Conservation (phyloP, 177 flowering plant genomes). For the Vitis hybrid region DNA sequence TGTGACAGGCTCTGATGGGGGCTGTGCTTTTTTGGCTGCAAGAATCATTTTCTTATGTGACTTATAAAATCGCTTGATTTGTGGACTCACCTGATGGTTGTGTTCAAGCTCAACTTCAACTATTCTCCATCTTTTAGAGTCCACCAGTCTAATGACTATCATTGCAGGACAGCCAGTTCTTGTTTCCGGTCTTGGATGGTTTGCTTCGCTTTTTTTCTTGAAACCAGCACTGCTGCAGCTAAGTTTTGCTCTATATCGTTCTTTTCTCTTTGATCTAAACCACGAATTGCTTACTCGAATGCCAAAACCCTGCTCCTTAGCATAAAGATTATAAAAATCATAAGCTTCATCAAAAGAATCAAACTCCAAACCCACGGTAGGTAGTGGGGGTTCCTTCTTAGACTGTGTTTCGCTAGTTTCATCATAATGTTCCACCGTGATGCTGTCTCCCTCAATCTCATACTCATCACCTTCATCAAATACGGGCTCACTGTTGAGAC, state of each 20-base stretch:
- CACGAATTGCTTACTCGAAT: conserved; percentile 52
- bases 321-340: conserved; percentile 44
- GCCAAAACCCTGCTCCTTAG: conserved; percentile 52
- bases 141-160: conserved; percentile 43
- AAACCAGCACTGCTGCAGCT: conserved; percentile 57
- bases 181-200: conserved; percentile 48
- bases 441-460: conserved; percentile 27
- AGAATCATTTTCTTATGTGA: conserved; percentile 43
- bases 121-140: conserved; percentile 46
- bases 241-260: conserved; percentile 48
- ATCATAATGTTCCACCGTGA: conserved; percentile 14
- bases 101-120: conserved; percentile 48
- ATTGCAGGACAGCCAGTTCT: conserved; percentile 58
- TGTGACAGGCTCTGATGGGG: conserved; percentile 23
- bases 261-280: conserved; percentile 49
- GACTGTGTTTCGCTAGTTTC: conserved; percentile 13
- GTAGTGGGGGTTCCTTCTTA: conserved; percentile 18
- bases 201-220: conserved; percentile 51
- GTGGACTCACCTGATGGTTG: conserved; percentile 44
- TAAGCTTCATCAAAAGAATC: conserved; percentile 52
- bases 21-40: conserved; percentile 31
- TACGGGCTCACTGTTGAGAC: conserved; percentile 46
- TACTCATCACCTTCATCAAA: conserved; percentile 36
- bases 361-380: conserved; percentile 52
- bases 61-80: conserved; percentile 36